Evolutionary conservation across 441 rosid species (phyloP).

Genomic region (Oxalis stricta): DNA sequence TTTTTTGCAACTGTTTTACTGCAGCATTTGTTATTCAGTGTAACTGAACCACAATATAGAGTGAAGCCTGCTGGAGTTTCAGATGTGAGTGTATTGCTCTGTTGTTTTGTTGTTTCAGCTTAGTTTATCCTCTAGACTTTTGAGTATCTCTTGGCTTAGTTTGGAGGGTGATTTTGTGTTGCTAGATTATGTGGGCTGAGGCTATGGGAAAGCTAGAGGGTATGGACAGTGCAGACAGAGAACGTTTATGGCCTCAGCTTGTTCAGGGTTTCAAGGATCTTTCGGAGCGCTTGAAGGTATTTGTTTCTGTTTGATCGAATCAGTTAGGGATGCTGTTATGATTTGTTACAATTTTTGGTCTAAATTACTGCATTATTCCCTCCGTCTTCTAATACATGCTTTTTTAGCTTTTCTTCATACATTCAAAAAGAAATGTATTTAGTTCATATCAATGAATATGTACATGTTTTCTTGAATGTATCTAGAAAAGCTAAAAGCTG

Average conservation of each 20-base stretch:
- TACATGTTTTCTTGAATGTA: too few species aligned
- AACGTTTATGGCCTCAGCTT: conserved; percentile 97
- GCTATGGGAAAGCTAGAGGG: conserved; percentile 92
- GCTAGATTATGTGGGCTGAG: conserved; percentile 97
- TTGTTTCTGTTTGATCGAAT: not conserved
- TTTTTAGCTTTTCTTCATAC: too few species aligned
- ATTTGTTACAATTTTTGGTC: too few species aligned
- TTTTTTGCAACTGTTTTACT: conserved; percentile 6
- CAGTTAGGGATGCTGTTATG: too few species aligned
- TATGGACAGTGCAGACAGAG: conserved; percentile 80
- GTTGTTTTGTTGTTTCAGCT: not conserved
- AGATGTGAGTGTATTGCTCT: conserved; percentile 51
- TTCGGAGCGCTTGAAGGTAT: conserved; percentile 80
- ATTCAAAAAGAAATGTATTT: too few species aligned
- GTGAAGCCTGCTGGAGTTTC: conserved; percentile 86
- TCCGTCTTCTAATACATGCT: too few species aligned
- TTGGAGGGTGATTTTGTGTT: conserved; percentile 31
- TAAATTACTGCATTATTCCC: too few species aligned
- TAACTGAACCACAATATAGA: conserved; percentile 66
- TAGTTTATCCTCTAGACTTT: not conserved
- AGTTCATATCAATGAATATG: too few species aligned
- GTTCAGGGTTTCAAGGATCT: conserved; percentile 96
- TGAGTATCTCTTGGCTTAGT: conserved; percentile 11
- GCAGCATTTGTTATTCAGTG: conserved; percentile 90
- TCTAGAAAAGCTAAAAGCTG: too few species aligned